phyloP scores from a whole-genome alignment of 345 rosid genomes.

The Eucalyptus urophylla region DNA sequence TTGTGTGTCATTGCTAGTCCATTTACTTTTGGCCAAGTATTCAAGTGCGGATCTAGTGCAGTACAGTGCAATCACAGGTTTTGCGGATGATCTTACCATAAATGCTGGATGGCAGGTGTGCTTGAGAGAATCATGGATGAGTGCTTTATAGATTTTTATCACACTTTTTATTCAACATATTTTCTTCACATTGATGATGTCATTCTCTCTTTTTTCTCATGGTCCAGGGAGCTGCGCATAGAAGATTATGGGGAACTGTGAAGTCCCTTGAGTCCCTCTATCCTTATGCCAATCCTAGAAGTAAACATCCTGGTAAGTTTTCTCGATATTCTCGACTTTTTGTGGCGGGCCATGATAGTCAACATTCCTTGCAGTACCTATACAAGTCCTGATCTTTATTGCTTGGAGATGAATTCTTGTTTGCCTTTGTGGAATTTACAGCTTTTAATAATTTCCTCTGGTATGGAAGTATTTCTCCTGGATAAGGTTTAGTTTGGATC shows the following conservation, averaged over 20 bases:
- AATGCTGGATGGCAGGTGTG: slow-evolving; percentile 31
- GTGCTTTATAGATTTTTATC: neutral
- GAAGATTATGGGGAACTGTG: slow-evolving; percentile 72
- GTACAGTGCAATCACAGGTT: slow-evolving; percentile 41
- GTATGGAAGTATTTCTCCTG: neutral
- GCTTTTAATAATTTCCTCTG: neutral
- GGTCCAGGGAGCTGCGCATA: slow-evolving; percentile 42
- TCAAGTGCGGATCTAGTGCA: slow-evolving; percentile 40
- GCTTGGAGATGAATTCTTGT: neutral
- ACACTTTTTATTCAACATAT: neutral
- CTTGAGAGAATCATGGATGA: neutral
- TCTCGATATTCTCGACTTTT: neutral
- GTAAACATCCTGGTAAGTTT: slow-evolving; percentile 57
- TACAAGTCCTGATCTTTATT: neutral
- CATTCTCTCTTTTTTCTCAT: neutral
- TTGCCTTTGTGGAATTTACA: neutral
- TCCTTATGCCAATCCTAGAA: slow-evolving; percentile 92
- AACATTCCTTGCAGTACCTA: neutral
- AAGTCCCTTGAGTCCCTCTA: slow-evolving; percentile 63
- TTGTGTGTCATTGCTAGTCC: slow-evolving; percentile 65
- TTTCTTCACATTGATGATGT: neutral
- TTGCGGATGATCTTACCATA: slow-evolving; percentile 33
- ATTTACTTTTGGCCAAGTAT: slow-evolving; percentile 65
- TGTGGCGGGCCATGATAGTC: neutral
- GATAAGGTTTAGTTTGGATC: neutral